Evolutionary conservation across 163 green algal species (phyloP), one percentile per base, ranked within the genome.

Genomic region (Dunaliella salina): DNA sequence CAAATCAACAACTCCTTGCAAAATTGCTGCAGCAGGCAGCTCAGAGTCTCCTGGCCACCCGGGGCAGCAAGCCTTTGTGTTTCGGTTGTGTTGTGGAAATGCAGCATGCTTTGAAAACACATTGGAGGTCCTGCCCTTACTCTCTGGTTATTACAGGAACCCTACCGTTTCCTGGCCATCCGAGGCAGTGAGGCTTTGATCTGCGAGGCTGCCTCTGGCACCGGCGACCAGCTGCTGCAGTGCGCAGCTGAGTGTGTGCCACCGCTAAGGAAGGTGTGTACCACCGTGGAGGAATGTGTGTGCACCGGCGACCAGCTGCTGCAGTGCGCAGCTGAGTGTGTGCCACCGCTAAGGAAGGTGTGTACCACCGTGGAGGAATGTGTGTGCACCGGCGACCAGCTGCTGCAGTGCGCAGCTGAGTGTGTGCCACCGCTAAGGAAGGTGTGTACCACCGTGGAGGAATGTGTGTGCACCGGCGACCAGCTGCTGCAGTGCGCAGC

Each of bases 91-190:
- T 8, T 50, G 40, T 8, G 40, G 40, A 50, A 50, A 8, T 50
- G 40, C 4, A 3, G 40, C 40, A 50, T 50, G 40, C 40, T 8
- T 8, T 15, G 3, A 8, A 50, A 50, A 8, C 3, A 15, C 40
- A 50, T 8, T 3, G 40, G 40, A 50, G 40, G 40, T 8, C 8
- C 3, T 8, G 40, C 40, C 8, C 40, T 50, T 50, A 8, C 40
- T 8, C 40, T 50, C 8, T 50, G 40, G 3, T 50, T 50, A 8
- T 50, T 50, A 50, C 40, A 90, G 46, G 89, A 92, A 80, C 89
- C 89, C 67, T 90, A 87, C 79, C 84, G 87, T 69, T 92, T 92
- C 85, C 20, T 92, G 57, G 87, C 89, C 33, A 89, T 92, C 8
- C 83, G 86, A 32, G 89, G 89, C 32, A 80, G 71, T 12, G 86